Evolutionary conservation across 2,329 filamentous ascomycete genomes (phyloP), one percentile per base, ranked within the genome.

Genomic region (Venturia oleaginea): DNA sequence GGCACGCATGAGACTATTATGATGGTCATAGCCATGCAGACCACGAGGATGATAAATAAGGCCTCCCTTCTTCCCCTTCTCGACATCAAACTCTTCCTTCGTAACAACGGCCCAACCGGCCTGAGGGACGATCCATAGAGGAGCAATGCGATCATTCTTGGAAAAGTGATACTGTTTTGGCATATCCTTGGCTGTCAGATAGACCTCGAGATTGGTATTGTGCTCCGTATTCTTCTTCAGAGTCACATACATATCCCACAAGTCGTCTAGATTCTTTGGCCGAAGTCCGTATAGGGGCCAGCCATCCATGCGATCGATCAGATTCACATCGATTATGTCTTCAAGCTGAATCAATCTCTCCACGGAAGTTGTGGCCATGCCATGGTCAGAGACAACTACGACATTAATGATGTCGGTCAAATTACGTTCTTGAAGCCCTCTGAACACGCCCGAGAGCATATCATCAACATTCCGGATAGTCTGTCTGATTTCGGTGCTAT

Each of bases 361-460:
- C 0, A 84, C 85, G 66, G 92, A 90, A 0, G 94, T 97, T 0
- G 92, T 96, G 1, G 94, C 94, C 94, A 99, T 99, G 61, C 94
- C 94, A 73, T 99, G 94, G 73, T 99, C 94, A 0, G 92, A 97
- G 2, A 99, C 93, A n/a, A 99, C 83, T 40, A 99, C 86, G 8
- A 99, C 83, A 69, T 99, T 99, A 72, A 97, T 91, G 66, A 99
- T 89, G 24, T 88, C 74, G 0, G 92, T 96, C 61, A 99, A 78
- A 72, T 97, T 97, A 60, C 94, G 86, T 59, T 83, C 77, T 67
- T 92, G 84, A 0, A 99, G 80, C 0, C 92, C 92, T 1, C 80
- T 75, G 71, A 97, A 88, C 1, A 99, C 78, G 27, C 83, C 75
- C 34, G 86, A 88, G 32, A 99, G 79, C 91, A 97, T 95, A 1